phyloP scores from a whole-genome alignment of 108 stramenopile species.

The Cyclotella sp. region DNA sequence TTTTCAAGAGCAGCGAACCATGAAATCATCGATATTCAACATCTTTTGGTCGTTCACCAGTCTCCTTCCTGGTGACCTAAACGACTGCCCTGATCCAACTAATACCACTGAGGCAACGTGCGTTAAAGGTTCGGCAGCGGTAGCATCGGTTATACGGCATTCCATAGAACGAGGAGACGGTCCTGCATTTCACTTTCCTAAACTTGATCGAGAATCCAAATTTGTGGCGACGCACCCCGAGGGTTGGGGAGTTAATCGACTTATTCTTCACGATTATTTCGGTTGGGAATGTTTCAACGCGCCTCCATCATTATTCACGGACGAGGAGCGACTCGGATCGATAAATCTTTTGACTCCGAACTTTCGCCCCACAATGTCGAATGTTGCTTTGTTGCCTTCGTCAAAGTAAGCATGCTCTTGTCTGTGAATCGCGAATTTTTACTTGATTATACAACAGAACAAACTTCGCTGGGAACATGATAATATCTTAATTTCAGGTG shows the following conservation, averaged over 20 bases:
- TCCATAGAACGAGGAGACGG: neutral
- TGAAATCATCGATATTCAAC: neutral
- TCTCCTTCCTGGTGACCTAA: neutral
- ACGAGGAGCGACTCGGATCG: neutral
- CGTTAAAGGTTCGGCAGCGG: neutral
- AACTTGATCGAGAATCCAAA: neutral
- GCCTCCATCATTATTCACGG: neutral
- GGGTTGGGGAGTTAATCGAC: conserved; percentile 2
- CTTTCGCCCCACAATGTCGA: neutral
- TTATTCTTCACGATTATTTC: neutral
- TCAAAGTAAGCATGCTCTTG: neutral
- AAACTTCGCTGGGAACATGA: no score
- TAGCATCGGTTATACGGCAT: neutral
- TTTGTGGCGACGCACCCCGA: conserved; percentile 3
- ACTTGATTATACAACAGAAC: no score
- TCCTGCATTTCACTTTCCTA: neutral
- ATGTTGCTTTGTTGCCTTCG: conserved; percentile 1
- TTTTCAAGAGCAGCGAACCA: no score
- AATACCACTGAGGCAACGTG: neutral
- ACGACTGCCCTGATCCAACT: neutral
- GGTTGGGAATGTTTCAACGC: neutral
- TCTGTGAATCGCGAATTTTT: neutral
- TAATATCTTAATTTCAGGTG: neutral
- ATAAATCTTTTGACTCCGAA: neutral
- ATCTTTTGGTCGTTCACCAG: neutral